phyloP scores from a whole-genome alignment of 169 alveolate genomes.

The Plasmodium knowlesi region DNA sequence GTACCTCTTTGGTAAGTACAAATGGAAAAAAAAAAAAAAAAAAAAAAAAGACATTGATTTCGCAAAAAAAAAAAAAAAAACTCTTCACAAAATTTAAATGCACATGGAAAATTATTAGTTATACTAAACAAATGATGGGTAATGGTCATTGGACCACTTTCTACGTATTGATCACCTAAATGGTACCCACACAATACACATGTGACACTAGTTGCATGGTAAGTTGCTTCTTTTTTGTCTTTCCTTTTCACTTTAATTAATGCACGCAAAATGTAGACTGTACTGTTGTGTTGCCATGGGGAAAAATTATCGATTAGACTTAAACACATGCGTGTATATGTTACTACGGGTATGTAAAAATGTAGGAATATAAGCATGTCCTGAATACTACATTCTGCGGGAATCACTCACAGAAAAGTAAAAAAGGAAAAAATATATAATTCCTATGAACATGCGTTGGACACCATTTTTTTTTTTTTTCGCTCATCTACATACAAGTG shows the following conservation, averaged over 20 bases:
- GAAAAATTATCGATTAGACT: neutral
- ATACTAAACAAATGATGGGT: neutral
- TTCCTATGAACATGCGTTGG: conserved; percentile 9
- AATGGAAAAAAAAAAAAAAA: neutral
- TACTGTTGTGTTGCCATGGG: neutral
- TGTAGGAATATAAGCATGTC: neutral
- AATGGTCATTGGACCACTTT: neutral
- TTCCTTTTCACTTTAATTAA: neutral
- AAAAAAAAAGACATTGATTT: neutral
- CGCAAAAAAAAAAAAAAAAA: neutral
- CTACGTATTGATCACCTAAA: neutral
- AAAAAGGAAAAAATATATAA: neutral
- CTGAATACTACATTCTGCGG: neutral
- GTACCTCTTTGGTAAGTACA: neutral
- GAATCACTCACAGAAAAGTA: neutral
- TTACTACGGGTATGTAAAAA: neutral
- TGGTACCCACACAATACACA: neutral
- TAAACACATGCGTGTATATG: neutral
- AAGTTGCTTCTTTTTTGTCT: neutral
- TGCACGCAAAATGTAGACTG: conserved; percentile 2
- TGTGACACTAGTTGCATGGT: neutral
- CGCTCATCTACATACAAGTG: neutral
- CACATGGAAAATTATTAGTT: neutral
- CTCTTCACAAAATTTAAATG: neutral
- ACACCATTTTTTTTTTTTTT: conserved; percentile 3